Conservation (phyloP, 1,139 yeast genomes). For the Geotrichum restrictum region DNA sequence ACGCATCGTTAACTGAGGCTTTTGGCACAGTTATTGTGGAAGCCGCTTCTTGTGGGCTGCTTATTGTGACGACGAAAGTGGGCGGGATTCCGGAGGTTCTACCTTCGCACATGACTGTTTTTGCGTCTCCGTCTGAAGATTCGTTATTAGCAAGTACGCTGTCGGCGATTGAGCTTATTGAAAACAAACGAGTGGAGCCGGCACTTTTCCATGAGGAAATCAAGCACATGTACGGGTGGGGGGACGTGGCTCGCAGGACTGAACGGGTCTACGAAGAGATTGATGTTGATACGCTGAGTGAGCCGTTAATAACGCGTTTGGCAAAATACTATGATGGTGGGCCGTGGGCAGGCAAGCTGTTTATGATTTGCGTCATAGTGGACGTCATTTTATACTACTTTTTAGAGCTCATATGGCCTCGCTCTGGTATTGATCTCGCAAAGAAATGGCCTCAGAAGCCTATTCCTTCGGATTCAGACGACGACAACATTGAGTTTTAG, state of each 20-base stretch:
- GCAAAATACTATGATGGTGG: conserved; percentile 71
- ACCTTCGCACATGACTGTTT: conserved; percentile 89
- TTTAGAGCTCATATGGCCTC: conserved; percentile 70
- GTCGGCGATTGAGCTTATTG: conserved; percentile 57
- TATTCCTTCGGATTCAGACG: conserved; percentile 4
- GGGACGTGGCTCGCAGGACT: conserved; percentile 79
- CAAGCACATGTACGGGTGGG: conserved; percentile 86
- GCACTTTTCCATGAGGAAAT: conserved; percentile 74
- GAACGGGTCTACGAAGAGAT: conserved; percentile 68
- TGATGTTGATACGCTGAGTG: conserved; percentile 44
- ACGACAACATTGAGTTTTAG: not conserved
- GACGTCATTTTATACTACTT: conserved; percentile 64
- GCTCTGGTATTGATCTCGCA: conserved; percentile 62
- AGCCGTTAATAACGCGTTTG: conserved; percentile 52
- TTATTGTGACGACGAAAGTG: conserved; percentile 91
- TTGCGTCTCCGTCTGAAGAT: conserved; percentile 82
- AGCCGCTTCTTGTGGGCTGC: conserved; percentile 93
- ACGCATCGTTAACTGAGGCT: conserved; percentile 93
- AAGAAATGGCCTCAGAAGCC: conserved; percentile 64
- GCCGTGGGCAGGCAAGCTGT: conserved; percentile 77
- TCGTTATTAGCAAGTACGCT: conserved; percentile 68
- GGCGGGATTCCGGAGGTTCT: conserved; percentile 98
- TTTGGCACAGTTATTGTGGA: conserved; percentile 97
- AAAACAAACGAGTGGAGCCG: conserved; percentile 62
- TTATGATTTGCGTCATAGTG: conserved; percentile 71